Evolutionary conservation across 1,284 basidiomycete genomes (phyloP).

Genomic region (Anthracocystis panici-leucophaei): DNA sequence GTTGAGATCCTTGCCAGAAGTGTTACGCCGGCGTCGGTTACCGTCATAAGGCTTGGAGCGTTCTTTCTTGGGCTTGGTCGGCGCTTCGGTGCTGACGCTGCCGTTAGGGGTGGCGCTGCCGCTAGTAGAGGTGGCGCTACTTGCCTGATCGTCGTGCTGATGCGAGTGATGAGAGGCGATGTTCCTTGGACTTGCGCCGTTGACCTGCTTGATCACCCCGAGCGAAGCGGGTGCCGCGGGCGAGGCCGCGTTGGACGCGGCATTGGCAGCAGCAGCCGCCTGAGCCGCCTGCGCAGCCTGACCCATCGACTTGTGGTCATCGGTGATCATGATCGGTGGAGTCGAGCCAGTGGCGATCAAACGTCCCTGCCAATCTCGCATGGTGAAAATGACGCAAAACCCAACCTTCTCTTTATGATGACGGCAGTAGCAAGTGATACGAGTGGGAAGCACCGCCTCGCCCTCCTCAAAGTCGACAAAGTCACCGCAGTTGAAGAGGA

Average conservation of each 20-base stretch:
- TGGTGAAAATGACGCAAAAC: slow-evolving; percentile 89
- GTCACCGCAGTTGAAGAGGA: slow-evolving; percentile 89
- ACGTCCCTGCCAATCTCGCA: slow-evolving; percentile 84
- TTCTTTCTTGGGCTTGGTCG: slow-evolving; percentile 38
- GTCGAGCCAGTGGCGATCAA: slow-evolving; percentile 86
- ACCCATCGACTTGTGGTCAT: slow-evolving; percentile 84
- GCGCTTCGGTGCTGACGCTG: slow-evolving; percentile 18
- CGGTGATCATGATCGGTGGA: slow-evolving; percentile 91
- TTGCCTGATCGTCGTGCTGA: slow-evolving; percentile 18
- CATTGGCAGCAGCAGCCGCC: slow-evolving; percentile 38
- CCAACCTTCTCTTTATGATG: slow-evolving; percentile 98
- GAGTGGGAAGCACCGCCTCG: slow-evolving; percentile 86
- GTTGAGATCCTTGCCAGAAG: slow-evolving; percentile 47
- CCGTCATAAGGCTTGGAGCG: slow-evolving; percentile 63
- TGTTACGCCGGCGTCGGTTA: slow-evolving; percentile 52
- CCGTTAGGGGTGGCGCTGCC: slow-evolving; percentile 46
- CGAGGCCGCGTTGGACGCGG: slow-evolving; percentile 29
- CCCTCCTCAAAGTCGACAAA: slow-evolving; percentile 90
- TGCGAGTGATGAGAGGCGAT: slow-evolving; percentile 9
- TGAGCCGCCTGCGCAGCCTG: slow-evolving; percentile 71
- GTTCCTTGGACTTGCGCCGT: slow-evolving; percentile 37
- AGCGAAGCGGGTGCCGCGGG: slow-evolving; percentile 33
- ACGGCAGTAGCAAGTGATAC: slow-evolving; percentile 98
- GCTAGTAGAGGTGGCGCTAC: slow-evolving; percentile 23
- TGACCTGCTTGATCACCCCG: slow-evolving; percentile 41